Evolutionary conservation across 1,284 basidiomycete species (phyloP).

Genomic region (Cryptococcus jaspeensis): DNA sequence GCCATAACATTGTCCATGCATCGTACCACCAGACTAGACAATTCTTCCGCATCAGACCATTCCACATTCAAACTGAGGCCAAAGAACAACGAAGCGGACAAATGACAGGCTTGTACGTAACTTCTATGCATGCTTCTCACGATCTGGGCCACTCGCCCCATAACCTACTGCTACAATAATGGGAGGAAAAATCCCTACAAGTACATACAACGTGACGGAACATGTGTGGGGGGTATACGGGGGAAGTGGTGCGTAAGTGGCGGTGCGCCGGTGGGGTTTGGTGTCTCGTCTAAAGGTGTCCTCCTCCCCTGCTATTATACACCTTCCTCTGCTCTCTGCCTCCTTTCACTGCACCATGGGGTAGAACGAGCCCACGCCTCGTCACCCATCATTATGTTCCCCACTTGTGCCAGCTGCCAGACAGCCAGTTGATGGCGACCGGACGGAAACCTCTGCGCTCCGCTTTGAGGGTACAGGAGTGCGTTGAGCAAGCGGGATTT

Average conservation of each 20-base stretch:
- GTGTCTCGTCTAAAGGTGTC: not conserved
- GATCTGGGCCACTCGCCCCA: not conserved
- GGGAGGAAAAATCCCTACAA: not conserved
- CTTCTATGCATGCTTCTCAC: constrained; percentile 3
- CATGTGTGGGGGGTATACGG: not conserved
- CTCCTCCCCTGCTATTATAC: not conserved
- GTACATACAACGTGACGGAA: not conserved
- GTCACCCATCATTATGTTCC: no score
- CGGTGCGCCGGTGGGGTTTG: not conserved
- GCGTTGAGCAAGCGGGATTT: constrained; percentile 2
- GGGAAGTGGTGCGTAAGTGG: not conserved
- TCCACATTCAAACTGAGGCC: no score
- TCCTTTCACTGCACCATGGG: not conserved
- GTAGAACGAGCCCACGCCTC: not conserved
- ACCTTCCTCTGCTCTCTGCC: not conserved
- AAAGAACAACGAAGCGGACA: no score
- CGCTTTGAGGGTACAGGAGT: no score
- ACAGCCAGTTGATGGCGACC: not conserved
- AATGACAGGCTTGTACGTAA: not conserved
- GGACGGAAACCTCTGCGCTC: no score
- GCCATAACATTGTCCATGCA: not conserved
- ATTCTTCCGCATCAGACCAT: no score
- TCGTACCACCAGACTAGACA: no score
- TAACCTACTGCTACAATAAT: constrained; percentile 3
- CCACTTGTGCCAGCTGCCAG: no score